phyloP scores from a whole-genome alignment of 805 yeast species.

The Candida boidinii region DNA sequence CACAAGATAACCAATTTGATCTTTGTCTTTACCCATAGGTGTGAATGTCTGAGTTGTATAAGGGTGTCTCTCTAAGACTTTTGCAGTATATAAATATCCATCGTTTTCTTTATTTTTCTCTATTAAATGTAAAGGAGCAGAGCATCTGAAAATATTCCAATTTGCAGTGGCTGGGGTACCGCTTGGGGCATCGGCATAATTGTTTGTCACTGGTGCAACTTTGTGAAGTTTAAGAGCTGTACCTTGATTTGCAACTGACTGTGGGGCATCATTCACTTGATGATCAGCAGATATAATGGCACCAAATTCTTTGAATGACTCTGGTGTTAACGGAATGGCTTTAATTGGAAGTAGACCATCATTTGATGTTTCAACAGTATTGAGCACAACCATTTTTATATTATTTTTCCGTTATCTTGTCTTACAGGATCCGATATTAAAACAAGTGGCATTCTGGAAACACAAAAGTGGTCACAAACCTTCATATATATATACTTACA shows the following conservation, averaged over 20 bases:
- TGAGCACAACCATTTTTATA: conserved; percentile 30
- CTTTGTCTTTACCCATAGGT: conserved; percentile 68
- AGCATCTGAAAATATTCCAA: conserved; percentile 78
- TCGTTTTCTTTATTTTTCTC: conserved; percentile 5
- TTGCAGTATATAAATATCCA: conserved; percentile 34
- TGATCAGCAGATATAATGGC: conserved; percentile 71
- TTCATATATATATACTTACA: too few relatives aligned
- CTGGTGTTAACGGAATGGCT: conserved; percentile 62
- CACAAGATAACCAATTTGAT: conserved; percentile 56
- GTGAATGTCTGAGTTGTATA: conserved; percentile 79
- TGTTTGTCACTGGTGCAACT: conserved; percentile 60
- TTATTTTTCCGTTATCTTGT: neutral
- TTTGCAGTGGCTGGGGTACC: conserved; percentile 47
- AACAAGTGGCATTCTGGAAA: too few relatives aligned
- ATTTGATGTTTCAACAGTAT: conserved; percentile 23
- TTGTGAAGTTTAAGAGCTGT: conserved; percentile 74
- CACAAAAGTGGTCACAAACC: too few relatives aligned
- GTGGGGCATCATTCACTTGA: conserved; percentile 41
- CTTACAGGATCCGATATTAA: too few relatives aligned
- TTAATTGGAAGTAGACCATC: conserved; percentile 15
- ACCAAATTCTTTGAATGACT: conserved; percentile 60
- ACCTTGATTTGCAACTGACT: conserved; percentile 78
- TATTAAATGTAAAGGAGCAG: conserved; percentile 62
- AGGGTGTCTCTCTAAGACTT: conserved; percentile 86
- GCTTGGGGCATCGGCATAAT: conserved; percentile 38